Conservation (phyloP, 148 eudicot species). For the Silene latifolia region DNA sequence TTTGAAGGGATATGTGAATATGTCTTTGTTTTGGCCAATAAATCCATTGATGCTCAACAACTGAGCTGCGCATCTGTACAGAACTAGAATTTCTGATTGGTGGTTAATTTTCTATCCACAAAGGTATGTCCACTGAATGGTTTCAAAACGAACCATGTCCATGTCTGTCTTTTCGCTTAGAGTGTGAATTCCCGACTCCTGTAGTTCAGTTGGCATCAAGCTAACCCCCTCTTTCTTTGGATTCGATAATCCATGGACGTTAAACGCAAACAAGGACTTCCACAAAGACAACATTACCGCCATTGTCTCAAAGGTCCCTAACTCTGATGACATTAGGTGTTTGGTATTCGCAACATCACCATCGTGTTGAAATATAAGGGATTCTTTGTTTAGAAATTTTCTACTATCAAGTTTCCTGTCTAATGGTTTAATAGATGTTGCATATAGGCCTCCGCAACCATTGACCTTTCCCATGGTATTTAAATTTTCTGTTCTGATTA, state of each 20-base stretch:
- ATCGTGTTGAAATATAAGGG: not conserved
- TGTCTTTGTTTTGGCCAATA: conserved; percentile 6
- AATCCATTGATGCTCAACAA: conserved; percentile 16
- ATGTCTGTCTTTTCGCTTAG: not conserved
- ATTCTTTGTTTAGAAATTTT: not conserved
- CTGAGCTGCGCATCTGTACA: conserved; percentile 1
- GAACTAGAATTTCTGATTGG: conserved; percentile 5
- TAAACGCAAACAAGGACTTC: not conserved
- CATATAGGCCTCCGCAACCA: not conserved
- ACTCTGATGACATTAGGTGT: not conserved
- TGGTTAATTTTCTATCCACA: not conserved
- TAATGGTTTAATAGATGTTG: not conserved
- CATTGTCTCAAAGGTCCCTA: not conserved
- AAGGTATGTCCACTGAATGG: conserved; percentile 6
- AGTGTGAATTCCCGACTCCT: not conserved
- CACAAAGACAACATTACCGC: not conserved
- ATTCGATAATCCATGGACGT: conserved; percentile 1
- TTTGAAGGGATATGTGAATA: not conserved
- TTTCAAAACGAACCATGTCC: not conserved
- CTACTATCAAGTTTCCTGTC: too few species aligned
- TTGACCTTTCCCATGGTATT: not conserved
- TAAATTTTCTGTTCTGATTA: not conserved
- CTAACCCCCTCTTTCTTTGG: not conserved
- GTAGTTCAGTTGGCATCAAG: not conserved
- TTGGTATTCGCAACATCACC: not conserved